Base-by-base conservation (phyloP, 352 stramenopile species). In the Phytopythium helicoides region DNA sequence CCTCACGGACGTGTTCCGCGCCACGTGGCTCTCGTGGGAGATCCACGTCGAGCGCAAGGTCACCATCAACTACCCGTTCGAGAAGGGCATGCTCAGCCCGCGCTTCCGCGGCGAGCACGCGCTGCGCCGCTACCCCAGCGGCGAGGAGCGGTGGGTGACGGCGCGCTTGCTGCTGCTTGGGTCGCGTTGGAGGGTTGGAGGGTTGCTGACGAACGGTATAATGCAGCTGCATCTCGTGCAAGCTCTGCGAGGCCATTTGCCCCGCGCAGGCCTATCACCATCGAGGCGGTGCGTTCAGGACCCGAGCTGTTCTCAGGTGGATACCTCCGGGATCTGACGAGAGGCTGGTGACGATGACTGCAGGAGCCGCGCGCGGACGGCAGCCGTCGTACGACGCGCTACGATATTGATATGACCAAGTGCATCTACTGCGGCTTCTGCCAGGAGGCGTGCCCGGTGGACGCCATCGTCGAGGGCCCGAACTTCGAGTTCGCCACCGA, bases 361-460 rank as follows among this genome's bases (percentile, higher is more conserved):
- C 44, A 92, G 81, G 97, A 99, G 69, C 84, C 93, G 51, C 92
- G 97, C 68, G 95, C 96, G 49, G 97, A 99, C 71, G 97, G 97
- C 41, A 95, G 92, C 28, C 87, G 97, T 66, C 94, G 97, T 71
- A 99, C 97, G n/a, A 99, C 97, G 14, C 89, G 96, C 51, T 99
- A 99, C 80, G 97, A 99, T 76, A 99, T 99, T 70, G 97, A 99
- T 79, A 99, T 99, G 97, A 99, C 97, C 63, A 99, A 99, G 82
- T 99, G 97, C 76, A 99, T 99, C 73, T 99, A 99, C 84, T 99
- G 97, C 69, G 97, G 92, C 39, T 98, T 97, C 73, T 98, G 92
- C 72, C 88, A 97, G 66, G 86, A 94, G 55, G 96, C 96, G 3
- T 99, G 97, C 62, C 97, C 97, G 1, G 97, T 99, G 19, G 97